These are phyloP conservation scores for Pilaira anomala DNA, from an alignment of 192 early-diverging fungal species.

Conservation along the genomic window DNA sequence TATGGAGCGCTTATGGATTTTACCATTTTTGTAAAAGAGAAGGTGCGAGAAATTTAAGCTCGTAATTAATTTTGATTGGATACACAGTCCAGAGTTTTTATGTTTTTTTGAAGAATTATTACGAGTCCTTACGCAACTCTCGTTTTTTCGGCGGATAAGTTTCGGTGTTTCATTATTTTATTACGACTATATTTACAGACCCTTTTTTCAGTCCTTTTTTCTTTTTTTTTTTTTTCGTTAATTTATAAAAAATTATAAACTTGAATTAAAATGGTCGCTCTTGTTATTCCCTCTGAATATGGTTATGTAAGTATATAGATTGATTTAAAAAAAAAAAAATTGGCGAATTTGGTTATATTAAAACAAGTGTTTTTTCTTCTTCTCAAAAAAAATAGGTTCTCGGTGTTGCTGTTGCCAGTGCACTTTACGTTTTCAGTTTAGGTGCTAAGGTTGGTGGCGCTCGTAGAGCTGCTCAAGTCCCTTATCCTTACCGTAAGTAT, in stretches of 20 bases:
- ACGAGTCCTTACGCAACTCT: slow-evolving; percentile 6
- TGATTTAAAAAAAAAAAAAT: slow-evolving; percentile 7
- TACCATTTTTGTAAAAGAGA: no score
- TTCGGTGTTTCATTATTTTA: no score
- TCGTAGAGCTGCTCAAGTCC: slow-evolving; percentile 59
- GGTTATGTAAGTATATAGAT: slow-evolving; percentile 54
- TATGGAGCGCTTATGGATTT: no score
- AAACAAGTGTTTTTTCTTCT: slow-evolving; percentile 27
- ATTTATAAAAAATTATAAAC: no score
- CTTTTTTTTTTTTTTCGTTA: slow-evolving; percentile 1
- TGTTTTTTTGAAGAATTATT: no score
- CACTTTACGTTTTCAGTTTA: neutral
- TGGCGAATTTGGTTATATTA: slow-evolving; percentile 3
- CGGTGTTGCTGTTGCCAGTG: slow-evolving; percentile 4
- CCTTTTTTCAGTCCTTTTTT: neutral
- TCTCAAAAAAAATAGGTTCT: slow-evolving; percentile 9
- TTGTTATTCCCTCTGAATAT: slow-evolving; percentile 50
- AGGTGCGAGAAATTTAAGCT: no score
- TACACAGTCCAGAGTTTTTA: no score
- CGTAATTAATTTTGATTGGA: no score
- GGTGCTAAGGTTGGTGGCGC: slow-evolving; percentile 44
- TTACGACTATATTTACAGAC: no score
- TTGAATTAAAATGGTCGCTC: slow-evolving; percentile 32
- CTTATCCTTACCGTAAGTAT: slow-evolving; percentile 61
- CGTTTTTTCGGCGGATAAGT: no score